A percentile compares a stretch with the other conserved stretches of the same genome.
Conservation (phyloP, 164 flowering plant genomes). For the Dillenia suffruticosa region DNA sequence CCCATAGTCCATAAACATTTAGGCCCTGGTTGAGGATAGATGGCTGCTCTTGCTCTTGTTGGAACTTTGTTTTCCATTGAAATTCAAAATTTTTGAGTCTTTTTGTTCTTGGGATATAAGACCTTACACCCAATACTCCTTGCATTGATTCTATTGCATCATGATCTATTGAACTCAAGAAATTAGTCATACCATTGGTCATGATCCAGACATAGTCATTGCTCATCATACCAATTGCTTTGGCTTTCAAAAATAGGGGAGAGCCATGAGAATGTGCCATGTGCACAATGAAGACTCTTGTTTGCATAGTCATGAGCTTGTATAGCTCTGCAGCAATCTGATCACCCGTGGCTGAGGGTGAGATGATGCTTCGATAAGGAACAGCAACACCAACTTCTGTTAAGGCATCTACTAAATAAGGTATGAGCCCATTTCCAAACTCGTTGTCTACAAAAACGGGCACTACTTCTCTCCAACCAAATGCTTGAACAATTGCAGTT, state of each 20-base stretch:
- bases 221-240: constrained; percentile 17
- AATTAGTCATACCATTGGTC: constrained; percentile 11
- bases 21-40: neutral
- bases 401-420: no score
- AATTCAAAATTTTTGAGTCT: constrained; percentile 2
- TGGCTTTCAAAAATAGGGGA: constrained; percentile 8
- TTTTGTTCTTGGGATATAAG: constrained; percentile 13
- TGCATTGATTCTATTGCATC: constrained; percentile 20
- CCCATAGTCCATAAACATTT: constrained; percentile 37
- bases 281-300: constrained; percentile 26
- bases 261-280: constrained; percentile 8
- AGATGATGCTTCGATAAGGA: no score
- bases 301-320: constrained; percentile 9
- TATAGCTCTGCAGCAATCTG: no score
- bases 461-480: no score
- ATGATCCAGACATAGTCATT: constrained; percentile 25
- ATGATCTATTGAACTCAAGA: constrained; percentile 10
- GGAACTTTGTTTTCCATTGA: neutral
- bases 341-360: no score
- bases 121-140: constrained; percentile 23
- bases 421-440: no score
- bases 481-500: no score
- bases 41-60: no score
- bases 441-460: no score
- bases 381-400: no score